Evolutionary conservation across 1,284 basidiomycete genomes (phyloP), one percentile per base, ranked within the genome.

Genomic region (Austropuccinia psidii): DNA sequence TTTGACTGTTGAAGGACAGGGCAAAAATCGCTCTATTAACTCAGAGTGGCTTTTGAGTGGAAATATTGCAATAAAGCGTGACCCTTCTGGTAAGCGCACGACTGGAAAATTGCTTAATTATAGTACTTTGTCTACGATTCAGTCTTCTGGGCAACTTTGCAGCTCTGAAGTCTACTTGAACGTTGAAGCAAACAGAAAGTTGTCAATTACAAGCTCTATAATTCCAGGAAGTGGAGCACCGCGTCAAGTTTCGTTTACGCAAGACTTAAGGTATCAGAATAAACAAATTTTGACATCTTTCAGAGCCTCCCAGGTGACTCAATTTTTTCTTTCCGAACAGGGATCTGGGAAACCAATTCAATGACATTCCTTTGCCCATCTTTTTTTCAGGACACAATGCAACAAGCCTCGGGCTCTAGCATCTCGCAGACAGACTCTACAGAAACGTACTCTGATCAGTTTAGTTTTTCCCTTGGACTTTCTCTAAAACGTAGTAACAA

Each of bases 11-110:
- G 86, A 84, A 19, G 90, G 89, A 0, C 87, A 87, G 5, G 89
- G 91, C 77, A 84, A 47, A 27, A 73, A 89, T 77, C 87, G 87
- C 75, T 81, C 84, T 7, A 86, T 89, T 77, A 85, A 88, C 73
- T 76, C 75, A 4, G 89, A 89, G 78, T 91, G 90, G 90, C 90
- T 86, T 80, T 84, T 90, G 49, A 89, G 89, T 8, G 89, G 87
- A 5, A 82, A 86, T 49, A 83, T 91, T 5, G 88, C 89, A 79
- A 86, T 80, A 7, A 27, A 29, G 7, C 45, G 33, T 9, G 61
- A 73, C 27, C 29, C 61, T 57, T 45, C 52, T 15, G 62, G 62
- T 33, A 41, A 49, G 49, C 24, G 52, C 29, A 73, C 72, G 24
- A 66, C 61, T 31, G 72, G 72, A 24, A 47, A 73, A 45, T 65